Conservation (phyloP, 2,329 filamentous ascomycete species). For the Periconia sp. region DNA sequence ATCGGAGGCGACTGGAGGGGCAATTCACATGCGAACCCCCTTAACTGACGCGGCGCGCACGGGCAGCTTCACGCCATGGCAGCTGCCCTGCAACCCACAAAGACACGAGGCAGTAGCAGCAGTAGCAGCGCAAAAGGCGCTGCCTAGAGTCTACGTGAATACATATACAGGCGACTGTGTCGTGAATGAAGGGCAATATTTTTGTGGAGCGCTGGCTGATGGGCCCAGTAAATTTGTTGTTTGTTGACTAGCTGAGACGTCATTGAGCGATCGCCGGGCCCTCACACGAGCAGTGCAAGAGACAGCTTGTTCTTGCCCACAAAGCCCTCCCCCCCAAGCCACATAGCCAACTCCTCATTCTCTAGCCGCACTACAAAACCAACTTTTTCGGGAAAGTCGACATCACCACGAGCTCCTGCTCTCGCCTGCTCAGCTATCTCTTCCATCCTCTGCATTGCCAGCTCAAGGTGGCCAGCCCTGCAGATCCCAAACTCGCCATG, state of each 20-base stretch:
- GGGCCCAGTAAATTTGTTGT: slow-evolving; percentile 12
- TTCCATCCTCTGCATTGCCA: background rate
- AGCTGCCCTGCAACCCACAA: too few relatives aligned
- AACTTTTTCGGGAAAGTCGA: background rate
- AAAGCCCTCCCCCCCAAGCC: slow-evolving; percentile 7
- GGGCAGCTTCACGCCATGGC: background rate
- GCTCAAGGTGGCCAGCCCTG: background rate
- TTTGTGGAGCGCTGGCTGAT: slow-evolving; percentile 10
- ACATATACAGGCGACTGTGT: slow-evolving; percentile 2
- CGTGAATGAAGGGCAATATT: slow-evolving; percentile 5
- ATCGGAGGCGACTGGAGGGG: background rate
- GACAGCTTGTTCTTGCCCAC: slow-evolving; percentile 11
- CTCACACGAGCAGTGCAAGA: slow-evolving; percentile 19
- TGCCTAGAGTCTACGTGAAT: too few relatives aligned
- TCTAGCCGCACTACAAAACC: background rate
- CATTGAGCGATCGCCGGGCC: slow-evolving; percentile 8
- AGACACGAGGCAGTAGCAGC: slow-evolving; percentile 15
- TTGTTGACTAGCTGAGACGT: slow-evolving; percentile 16
- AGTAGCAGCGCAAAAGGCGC: background rate
- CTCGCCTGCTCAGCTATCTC: background rate
- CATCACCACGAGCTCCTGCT: background rate
- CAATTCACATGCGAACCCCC: slow-evolving; percentile 6
- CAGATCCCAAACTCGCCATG: slow-evolving; percentile 4
- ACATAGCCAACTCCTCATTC: slow-evolving; percentile 2
- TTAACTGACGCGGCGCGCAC: background rate